These are phyloP conservation scores for Arachnopeziza araneosa DNA, from an alignment of 2,329 filamentous ascomycete genomes.

Conservation along the genomic window DNA sequence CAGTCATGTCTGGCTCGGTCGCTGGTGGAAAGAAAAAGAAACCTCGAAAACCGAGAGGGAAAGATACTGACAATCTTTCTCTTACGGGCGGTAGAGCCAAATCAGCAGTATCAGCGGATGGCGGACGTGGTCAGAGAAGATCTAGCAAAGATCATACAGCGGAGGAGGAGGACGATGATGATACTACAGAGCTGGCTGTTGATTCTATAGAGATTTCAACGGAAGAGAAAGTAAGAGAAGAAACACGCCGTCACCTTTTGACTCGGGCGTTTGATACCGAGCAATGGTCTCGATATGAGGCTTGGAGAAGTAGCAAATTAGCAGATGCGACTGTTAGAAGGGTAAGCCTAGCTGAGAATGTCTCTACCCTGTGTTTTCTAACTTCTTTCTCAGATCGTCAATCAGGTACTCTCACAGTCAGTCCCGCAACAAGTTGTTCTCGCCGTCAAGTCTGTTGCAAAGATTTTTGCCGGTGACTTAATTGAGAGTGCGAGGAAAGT, in stretches of 20 bases:
- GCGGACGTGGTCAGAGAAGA: slow-evolving; percentile 33
- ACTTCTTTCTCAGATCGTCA: slow-evolving; percentile 52
- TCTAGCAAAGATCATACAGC: slow-evolving; percentile 40
- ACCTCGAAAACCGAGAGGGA: slow-evolving; percentile 55
- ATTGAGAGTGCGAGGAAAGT: slow-evolving; percentile 67
- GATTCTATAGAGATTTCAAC: slow-evolving; percentile 56
- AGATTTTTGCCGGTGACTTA: slow-evolving; percentile 71
- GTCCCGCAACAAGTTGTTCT: slow-evolving; percentile 68
- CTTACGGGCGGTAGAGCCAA: slow-evolving; percentile 38
- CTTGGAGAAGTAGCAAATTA: slow-evolving; percentile 64
- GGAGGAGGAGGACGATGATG: slow-evolving; percentile 48
- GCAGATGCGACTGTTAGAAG: slow-evolving; percentile 64
- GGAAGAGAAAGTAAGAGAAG: slow-evolving; percentile 62
- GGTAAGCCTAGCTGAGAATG: slow-evolving; percentile 37
- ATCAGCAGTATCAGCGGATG: slow-evolving; percentile 40
- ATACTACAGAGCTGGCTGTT: slow-evolving; percentile 43
- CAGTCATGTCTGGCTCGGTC: slow-evolving; percentile 56
- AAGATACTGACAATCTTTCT: slow-evolving; percentile 46
- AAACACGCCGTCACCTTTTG: slow-evolving; percentile 52
- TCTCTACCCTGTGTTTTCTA: not conserved
- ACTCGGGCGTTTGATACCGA: slow-evolving; percentile 59
- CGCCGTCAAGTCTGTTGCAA: slow-evolving; percentile 70
- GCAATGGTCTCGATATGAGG: slow-evolving; percentile 65
- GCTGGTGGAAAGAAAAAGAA: slow-evolving; percentile 51
- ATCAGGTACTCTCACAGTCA: slow-evolving; percentile 74